Conservation (phyloP, 352 stramenopile genomes). For the Phytophthora sansomeana region DNA sequence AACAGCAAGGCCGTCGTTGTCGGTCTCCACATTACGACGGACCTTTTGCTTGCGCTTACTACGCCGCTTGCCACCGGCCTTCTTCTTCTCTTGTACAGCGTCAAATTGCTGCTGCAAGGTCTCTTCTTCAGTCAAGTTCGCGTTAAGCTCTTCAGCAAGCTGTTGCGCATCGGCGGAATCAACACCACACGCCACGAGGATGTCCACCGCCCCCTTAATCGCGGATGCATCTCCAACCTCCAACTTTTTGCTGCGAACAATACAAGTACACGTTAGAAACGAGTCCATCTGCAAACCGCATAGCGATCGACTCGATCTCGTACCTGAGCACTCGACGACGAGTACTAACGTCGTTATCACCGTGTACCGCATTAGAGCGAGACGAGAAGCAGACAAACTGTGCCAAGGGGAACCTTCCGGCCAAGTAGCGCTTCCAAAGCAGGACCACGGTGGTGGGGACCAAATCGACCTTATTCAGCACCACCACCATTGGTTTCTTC, state of each 20-base stretch:
- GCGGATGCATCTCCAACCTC: slow-evolving; percentile 77
- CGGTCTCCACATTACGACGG: slow-evolving; percentile 21
- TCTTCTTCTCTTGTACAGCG: slow-evolving; percentile 45
- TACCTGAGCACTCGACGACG: slow-evolving; percentile 76
- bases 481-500: slow-evolving; percentile 80
- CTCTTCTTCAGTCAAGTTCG: slow-evolving; percentile 44
- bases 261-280: neutral
- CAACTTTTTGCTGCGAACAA: slow-evolving; percentile 67
- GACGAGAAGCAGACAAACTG: slow-evolving; percentile 83
- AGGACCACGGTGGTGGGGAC: slow-evolving; percentile 65
- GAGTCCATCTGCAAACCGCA: neutral
- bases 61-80: slow-evolving; percentile 50
- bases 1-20: slow-evolving; percentile 13
- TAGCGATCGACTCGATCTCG: neutral
- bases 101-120: slow-evolving; percentile 38
- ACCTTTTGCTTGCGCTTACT: slow-evolving; percentile 71
- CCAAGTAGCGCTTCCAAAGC: slow-evolving; percentile 74
- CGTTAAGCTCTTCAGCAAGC: slow-evolving; percentile 76
- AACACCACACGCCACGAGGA: slow-evolving; percentile 77
- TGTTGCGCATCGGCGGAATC: slow-evolving; percentile 53
- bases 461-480: slow-evolving; percentile 90
- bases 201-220: slow-evolving; percentile 68
- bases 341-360: slow-evolving; percentile 69
- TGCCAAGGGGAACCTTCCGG: slow-evolving; percentile 68
- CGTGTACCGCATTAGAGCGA: slow-evolving; percentile 74